Percentiles rank a stretch among this genome's conserved stretches.
Conservation (phyloP, 2,329 filamentous ascomycete species). For the Fusarium devonianum region DNA sequence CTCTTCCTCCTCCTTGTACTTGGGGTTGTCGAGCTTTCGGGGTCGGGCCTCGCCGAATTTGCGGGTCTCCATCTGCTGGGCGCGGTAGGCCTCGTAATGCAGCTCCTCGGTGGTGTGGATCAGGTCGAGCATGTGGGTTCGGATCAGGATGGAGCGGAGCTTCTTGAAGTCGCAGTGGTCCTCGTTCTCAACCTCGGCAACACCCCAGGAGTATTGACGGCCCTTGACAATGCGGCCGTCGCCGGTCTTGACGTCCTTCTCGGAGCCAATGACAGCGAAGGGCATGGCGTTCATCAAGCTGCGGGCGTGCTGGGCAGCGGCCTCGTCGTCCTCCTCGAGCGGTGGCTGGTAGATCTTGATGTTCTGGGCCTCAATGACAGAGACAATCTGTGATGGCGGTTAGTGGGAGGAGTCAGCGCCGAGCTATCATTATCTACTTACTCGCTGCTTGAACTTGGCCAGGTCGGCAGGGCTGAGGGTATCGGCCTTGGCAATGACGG, state of each 20-base stretch:
- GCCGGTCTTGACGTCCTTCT: conserved; percentile 97
- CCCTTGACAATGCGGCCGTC: conserved; percentile 98
- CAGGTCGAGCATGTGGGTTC: conserved; percentile 99
- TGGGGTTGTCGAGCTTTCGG: conserved; percentile 98
- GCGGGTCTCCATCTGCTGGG: conserved; percentile 99
- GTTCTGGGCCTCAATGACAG: conserved; percentile 95
- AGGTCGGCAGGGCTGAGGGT: conserved; percentile 93
- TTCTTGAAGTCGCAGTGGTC: conserved; percentile 99
- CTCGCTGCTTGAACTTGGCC: conserved; percentile 92
- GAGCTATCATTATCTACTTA: conserved; percentile 55
- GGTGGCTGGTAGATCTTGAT: conserved; percentile 99
- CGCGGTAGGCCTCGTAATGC: conserved; percentile 99
- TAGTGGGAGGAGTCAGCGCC: conserved; percentile 1
- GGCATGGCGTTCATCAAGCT: conserved; percentile 97
- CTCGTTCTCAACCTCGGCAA: conserved; percentile 99
- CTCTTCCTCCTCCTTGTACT: conserved; percentile 99
- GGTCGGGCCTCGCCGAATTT: conserved; percentile 98
- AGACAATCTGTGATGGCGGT: conserved; percentile 73
- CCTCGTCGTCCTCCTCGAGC: conserved; percentile 97
- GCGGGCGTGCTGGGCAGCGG: conserved; percentile 91
- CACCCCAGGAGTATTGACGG: conserved; percentile 98
- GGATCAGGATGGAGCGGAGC: conserved; percentile 96
- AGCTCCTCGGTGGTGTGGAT: conserved; percentile 99
- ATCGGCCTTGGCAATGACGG: conserved; percentile 98
- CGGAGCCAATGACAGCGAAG: conserved; percentile 97